These are phyloP conservation scores for Trichoderma pleuroti DNA, from an alignment of 2,329 filamentous ascomycete genomes.

Conservation along the genomic window DNA sequence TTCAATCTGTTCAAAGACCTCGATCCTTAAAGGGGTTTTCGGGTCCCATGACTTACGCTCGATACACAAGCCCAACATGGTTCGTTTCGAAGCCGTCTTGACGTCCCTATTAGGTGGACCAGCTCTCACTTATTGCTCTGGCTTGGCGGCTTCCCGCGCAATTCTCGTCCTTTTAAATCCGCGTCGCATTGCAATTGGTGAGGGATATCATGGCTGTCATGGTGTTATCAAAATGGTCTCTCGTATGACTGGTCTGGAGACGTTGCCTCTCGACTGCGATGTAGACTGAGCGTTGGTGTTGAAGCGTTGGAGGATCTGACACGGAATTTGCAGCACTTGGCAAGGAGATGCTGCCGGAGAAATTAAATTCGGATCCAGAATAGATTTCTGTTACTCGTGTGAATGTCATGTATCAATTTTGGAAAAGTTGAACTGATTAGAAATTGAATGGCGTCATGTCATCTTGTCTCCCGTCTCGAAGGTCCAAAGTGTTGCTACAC, in stretches of 20 bases:
- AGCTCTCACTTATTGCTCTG: neutral
- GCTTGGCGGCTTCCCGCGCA: neutral
- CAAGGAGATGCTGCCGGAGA: constrained; percentile 63
- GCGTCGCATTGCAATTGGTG: neutral
- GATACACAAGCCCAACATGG: neutral
- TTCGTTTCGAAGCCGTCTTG: neutral
- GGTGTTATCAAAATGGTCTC: neutral
- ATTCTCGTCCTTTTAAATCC: neutral
- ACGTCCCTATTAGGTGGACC: neutral
- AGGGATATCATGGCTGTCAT: neutral
- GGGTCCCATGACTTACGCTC: no score
- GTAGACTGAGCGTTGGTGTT: constrained; percentile 38
- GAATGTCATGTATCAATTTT: neutral
- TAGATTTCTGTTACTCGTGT: neutral
- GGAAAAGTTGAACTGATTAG: neutral
- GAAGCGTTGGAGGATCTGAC: neutral
- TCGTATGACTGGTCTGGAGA: neutral
- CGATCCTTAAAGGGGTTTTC: no score
- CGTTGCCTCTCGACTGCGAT: neutral
- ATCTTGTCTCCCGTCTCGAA: neutral
- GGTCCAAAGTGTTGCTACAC: neutral
- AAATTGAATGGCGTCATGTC: neutral
- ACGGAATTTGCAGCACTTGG: constrained; percentile 62
- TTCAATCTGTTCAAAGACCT: no score
- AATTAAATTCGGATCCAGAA: neutral